Evolutionary conservation across 768 basidiomycete species (phyloP), one percentile per base, ranked within the genome.

Genomic region (Lactarius hengduanensis): DNA sequence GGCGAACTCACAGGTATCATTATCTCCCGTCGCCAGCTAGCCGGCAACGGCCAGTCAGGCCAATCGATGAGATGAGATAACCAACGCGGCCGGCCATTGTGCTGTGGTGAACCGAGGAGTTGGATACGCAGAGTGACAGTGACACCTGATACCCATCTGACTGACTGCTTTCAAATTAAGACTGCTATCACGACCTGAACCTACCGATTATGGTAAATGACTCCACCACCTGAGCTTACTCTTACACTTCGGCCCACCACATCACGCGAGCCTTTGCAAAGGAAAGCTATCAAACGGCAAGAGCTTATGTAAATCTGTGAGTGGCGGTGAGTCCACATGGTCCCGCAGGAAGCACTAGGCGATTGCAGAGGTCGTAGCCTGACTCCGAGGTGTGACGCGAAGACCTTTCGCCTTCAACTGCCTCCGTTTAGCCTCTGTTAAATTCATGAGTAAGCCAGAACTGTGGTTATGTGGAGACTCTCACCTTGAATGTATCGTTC

Each of bases 391-490:
- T 36, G 83, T 86, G 55, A 86, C 86, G 50, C 85, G 86, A 53
- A 91, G 79, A 62, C 90, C 88, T 75, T 87, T 90, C 6, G 86
- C 86, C 73, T 89, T 92, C 83, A 90, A 85, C 66, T 84, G 84
- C 73, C 83, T 85, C 71, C 91, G 85, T 77, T 87, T 91, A 1
- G 86, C 83, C 78, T 89, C 90, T 92, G 74, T 43, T 28, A 47
- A 41, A 34, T 4, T 26, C 58, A 26, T 66, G 4, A 66, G 65
- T 5, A 32, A 9, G 65, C 63, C 62, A 62, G 56, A 66, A 38
- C 54, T 26, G 30, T 41, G 11, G 11, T 43, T 53, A 26, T 32
- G 54, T 43, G 38, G 41, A 38, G 36, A 38, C 15, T 26, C 50
- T 69, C 71, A 94, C 94, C 92, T 78, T 91, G 82, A 65, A 98